Base-by-base conservation (phyloP, 2,329 filamentous ascomycete species). In the Ploettnerulaceae sp. region DNA sequence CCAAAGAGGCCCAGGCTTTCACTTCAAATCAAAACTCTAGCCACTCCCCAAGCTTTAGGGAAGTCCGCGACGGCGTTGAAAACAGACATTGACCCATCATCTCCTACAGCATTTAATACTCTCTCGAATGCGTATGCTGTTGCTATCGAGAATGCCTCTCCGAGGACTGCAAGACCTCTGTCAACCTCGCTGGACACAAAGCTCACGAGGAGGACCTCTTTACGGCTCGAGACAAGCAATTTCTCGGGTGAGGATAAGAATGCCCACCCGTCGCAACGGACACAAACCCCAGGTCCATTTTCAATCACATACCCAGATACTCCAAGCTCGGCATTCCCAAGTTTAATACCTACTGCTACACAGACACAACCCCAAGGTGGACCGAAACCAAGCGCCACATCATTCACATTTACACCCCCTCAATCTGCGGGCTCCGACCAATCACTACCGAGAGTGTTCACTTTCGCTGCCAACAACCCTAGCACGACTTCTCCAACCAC, bases 21-120 rank as follows among this genome's bases (percentile, higher is more conserved):
- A 44, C 72, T 79, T 56, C 72, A 77, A 59, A 79, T 71, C 57
- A 75, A 74, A 57, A 67, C 73, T 18, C 61, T 68, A 22, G 61
- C 64, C 46, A 65, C 63, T 25, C 60, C 69, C 31, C 61, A 66
- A 44, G 69, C 66, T 44, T 62, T 69, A 12, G 61, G 65, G 28
- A 66, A 68, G 49, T 66, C 67, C 0, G 67, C 69, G 21, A 71
- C 69, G 50, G 69, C 67, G 4, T 60, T 75, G 33, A 64, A 63
- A 45, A 38, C 69, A 17, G 68, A 70, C 41, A 64, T 76, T 29
- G 73, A 82, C 55, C 74, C 76, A 22, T 74, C 70, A 48, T 81
- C 79, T 24, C 77, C 78, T 3, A 83, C 80, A 1, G 69, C 77
- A 17, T 81, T 82, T 67, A 83, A 83, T 64, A 83, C 80, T 2